Base-by-base conservation (phyloP, 2,329 filamentous ascomycete genomes). In the Talaromyces sp. region DNA sequence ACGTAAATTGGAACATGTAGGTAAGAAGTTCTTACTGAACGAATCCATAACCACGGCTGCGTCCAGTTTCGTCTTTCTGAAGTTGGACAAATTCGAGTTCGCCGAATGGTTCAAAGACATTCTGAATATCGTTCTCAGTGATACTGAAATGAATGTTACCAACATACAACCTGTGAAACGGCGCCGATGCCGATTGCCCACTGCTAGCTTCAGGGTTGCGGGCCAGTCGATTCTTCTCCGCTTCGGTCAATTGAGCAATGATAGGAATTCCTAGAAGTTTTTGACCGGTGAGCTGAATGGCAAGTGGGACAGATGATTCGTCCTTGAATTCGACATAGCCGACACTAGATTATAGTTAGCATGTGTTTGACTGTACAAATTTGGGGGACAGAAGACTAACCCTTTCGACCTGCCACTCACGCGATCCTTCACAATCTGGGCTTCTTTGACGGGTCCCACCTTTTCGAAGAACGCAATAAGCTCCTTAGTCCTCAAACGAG, bases 121-220 rank as follows among this genome's bases (percentile, higher is more conserved):
- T 93, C 84, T 94, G 90, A 70, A 99, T 84, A 80, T 99, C 96
- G 78, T 90, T 89, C 81, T 99, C 95, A 76, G 93, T 97, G 77
- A 99, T 96, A 78, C 93, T 97, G 86, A 99, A 99, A 83, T 99
- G 95, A 72, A 99, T 98, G 78, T 99, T 99, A 80, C 95, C 95
- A 72, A 99, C 94, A 79, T 98, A 99, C 67, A 99, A 90, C 72
- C 96, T 91, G 81, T 99, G 95, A 83, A 98, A 98, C 27, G 95
- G 95, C 67, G 96, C 90, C 68, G 91, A 90, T 76, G 93, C 93
- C 67, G 90, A 89, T 71, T 92, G 87, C 66, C 81, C 83, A 70
- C 85, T 88, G 70, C 85, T 85, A 59, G 84, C 72, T 72, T 95
- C 91, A 61, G 91, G 87, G 69, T 87, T 94, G 71, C 94, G 92